Evolutionary conservation across 768 basidiomycete species (phyloP), one percentile per base, ranked within the genome.

Genomic region (Plicaturopsis crispa): DNA sequence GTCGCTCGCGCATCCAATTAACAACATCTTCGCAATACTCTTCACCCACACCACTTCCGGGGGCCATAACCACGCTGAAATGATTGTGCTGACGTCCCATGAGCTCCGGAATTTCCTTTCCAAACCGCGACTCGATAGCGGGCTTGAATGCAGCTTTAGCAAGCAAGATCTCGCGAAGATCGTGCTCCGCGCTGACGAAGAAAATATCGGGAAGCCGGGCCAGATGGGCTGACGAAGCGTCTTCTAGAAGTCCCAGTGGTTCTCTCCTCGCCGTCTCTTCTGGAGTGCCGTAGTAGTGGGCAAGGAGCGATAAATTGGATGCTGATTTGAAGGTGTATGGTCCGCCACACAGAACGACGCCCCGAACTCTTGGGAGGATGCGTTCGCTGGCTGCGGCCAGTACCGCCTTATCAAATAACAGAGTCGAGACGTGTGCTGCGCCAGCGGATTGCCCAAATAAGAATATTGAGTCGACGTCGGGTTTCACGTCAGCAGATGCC

Each of bases 361-460:
- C 75, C 20, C 61, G 65, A n/a, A n/a, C n/a, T n/a, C n/a, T n/a
- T n/a, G n/a, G n/a, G n/a, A n/a, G n/a, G 21, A 81, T 60, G 4
- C 49, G 61, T 2, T 48, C 33, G 7, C 61, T 57, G 8, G 65
- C n/a, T n/a, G n/a, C n/a, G n/a, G n/a, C n/a, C n/a, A n/a, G n/a
- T n/a, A n/a, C n/a, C n/a, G n/a, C n/a, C n/a, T n/a, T n/a, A n/a
- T n/a, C n/a, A n/a, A n/a, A n/a, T n/a, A n/a, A n/a, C n/a, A n/a
- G n/a, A n/a, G n/a, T n/a, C n/a, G n/a, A n/a, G n/a, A n/a, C n/a
- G n/a, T n/a, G n/a, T n/a, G n/a, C n/a, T n/a, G n/a, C n/a, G n/a
- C 82, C 82, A 0, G 76, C 79, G 1, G 80, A 82, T 54, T 84
- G 80, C 0, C 70, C 75, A 54, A 75, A 59, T 28, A 82, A 33